These are phyloP conservation scores for Helianthus tuberosus DNA, from an alignment of 129 eudicot species.

Conservation along the genomic window DNA sequence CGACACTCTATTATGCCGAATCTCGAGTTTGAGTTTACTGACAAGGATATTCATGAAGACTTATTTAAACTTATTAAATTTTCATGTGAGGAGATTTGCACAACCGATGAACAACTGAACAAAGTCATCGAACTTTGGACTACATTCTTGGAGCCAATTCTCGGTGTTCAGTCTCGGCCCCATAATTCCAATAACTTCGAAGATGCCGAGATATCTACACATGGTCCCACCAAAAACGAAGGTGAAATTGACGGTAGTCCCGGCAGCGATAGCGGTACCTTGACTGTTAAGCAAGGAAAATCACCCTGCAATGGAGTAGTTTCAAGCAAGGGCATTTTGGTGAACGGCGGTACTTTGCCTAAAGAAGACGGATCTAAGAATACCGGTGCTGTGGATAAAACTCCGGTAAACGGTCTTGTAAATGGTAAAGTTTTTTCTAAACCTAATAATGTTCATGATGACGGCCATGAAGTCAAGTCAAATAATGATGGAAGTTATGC, in stretches of 20 bases:
- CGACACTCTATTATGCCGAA: conserved; percentile 65
- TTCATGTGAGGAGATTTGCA: conserved; percentile 85
- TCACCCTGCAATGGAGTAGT: conserved; percentile 57
- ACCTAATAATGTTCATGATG: conserved; percentile 44
- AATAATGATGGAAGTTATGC: conserved; percentile 51
- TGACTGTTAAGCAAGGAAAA: conserved; percentile 50
- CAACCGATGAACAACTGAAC: conserved; percentile 77
- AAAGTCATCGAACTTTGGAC: conserved; percentile 87
- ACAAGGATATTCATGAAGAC: conserved; percentile 82
- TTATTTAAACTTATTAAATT: conserved; percentile 67
- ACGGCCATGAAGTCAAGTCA: conserved; percentile 53
- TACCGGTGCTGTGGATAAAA: background rate
- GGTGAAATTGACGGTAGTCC: conserved; percentile 61
- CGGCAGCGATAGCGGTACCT: conserved; percentile 44
- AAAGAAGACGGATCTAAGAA: conserved; percentile 53
- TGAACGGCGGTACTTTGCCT: conserved; percentile 44
- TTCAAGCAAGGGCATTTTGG: conserved; percentile 41
- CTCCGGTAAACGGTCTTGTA: conserved; percentile 23
- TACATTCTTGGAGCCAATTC: conserved; percentile 85
- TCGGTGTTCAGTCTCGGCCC: conserved; percentile 60
- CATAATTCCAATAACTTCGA: conserved; percentile 42
- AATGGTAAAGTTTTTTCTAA: conserved; percentile 45
- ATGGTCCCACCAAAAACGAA: conserved; percentile 34
- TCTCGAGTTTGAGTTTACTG: conserved; percentile 66
- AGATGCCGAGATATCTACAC: conserved; percentile 49